Evolutionary conservation across 495 filamentous ascomycete genomes (phyloP), one percentile per base, ranked within the genome.

Genomic region (Platismatia glauca): DNA sequence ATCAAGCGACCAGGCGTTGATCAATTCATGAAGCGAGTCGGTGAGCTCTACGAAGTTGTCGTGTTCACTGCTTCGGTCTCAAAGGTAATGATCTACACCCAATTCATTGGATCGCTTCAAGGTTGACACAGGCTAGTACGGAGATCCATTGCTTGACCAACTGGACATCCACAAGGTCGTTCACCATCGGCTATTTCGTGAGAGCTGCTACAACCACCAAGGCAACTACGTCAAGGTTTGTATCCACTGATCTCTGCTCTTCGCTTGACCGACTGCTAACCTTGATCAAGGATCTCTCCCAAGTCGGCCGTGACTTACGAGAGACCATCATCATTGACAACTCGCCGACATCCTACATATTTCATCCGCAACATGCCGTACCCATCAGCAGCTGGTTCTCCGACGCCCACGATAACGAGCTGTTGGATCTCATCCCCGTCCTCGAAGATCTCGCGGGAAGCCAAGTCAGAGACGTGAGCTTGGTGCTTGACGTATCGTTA

Each of bases 381-480:
- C 94, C 94, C 29, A 99, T 99, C 77, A 97, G 93, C 82, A 97
- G 93, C 82, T 99, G 94, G 94, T 99, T 99, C 79, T 97, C 92
- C 70, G 94, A 99, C 77, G 94, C 95, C 61, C 94, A 99, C 76
- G 94, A 99, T 78, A 99, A 99, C 75, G 94, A 99, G 80, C 83
- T 99, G 63, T 81, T 99, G 69, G 94, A 99, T 72, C 80, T 99
- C 64, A 99, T 99, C 71, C 94, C 94, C 27, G 94, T 99, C 67
- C 90, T 99, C 68, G 95, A 97, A 80, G 94, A 99, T 77, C 83
- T 99, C 67, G 93, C 94, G 60, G 85, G 87, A 65, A 68, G 82
- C 41, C 88, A 90, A 70, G 95, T 97, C 61, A 82, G 86, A 76
- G 94, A 99, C 77, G 95, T 99, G 75, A 97, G 93, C 79, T 78